phyloP scores from a whole-genome alignment of 2,329 filamentous ascomycete genomes.

The Ceratocystis variospora region DNA sequence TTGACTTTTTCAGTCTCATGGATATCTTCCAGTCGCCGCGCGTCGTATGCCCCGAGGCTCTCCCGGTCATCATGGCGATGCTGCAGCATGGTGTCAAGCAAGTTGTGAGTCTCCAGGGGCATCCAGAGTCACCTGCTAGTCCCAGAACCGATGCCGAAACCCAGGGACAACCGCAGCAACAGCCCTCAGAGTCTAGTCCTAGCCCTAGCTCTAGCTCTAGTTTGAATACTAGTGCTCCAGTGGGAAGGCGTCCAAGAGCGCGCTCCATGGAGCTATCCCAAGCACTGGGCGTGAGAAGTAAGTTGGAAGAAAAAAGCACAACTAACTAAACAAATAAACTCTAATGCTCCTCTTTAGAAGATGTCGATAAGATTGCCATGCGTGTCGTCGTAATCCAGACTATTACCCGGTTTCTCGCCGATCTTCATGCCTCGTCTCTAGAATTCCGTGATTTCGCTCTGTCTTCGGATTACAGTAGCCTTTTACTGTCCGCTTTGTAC shows the following conservation, averaged over 20 bases:
- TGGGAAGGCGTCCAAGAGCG: slow-evolving; percentile 31
- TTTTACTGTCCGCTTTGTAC: slow-evolving; percentile 68
- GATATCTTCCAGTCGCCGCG: slow-evolving; percentile 57
- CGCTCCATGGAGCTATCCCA: slow-evolving; percentile 54
- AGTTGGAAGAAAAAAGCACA: slow-evolving; percentile 23
- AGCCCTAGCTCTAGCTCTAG: not conserved
- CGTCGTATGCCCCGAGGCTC: slow-evolving; percentile 61
- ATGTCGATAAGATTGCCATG: slow-evolving; percentile 21
- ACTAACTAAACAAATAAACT: slow-evolving; percentile 17
- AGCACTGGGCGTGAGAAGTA: slow-evolving; percentile 42
- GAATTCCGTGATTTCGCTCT: slow-evolving; percentile 73
- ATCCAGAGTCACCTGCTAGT: slow-evolving; percentile 40
- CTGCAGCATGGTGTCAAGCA: slow-evolving; percentile 70
- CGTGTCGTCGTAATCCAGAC: slow-evolving; percentile 58
- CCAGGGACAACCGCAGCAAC: not conserved
- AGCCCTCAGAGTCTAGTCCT: too few relatives aligned
- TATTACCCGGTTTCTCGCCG: slow-evolving; percentile 63
- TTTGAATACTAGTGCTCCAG: not conserved
- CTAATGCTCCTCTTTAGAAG: slow-evolving; percentile 12
- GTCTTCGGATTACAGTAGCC: slow-evolving; percentile 66
- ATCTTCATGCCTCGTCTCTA: slow-evolving; percentile 61
- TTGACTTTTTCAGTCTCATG: slow-evolving; percentile 61
- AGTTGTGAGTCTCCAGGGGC: slow-evolving; percentile 47
- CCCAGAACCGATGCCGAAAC: not conserved
- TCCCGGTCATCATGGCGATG: slow-evolving; percentile 74